Base-by-base conservation (phyloP, 1,284 basidiomycete genomes). In the Cryptococcus depauperatus region DNA sequence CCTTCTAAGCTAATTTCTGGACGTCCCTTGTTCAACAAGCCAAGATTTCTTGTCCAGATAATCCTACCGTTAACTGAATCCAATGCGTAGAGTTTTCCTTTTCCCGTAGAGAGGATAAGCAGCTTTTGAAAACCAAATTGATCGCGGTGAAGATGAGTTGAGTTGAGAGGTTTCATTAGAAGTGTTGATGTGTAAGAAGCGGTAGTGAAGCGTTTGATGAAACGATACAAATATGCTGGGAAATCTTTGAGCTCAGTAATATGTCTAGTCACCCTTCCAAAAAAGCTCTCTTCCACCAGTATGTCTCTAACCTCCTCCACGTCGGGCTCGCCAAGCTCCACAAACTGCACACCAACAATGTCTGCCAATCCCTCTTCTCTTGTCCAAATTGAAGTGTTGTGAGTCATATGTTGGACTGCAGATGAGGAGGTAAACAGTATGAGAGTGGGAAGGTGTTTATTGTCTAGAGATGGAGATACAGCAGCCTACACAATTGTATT, bases 61-160 rank as follows among this genome's bases (percentile, higher is more conserved):
- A 85, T 75, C 3, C 76, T 73, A 1, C 90, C 87, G 41, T 76
- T 84, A 18, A 79, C 78, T 4, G 83, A 84, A 61, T 95, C 88
- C 40, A 95, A 70, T 0, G 82, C 91, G 59, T 83, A 89, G 0
- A 92, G 58, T 62, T 88, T 89, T 16, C 89, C 88, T 27, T 77
- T 74, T 2, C 72, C 56, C 1, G 85, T 88, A 0, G 81, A 84
- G 3, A 76, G 77, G 2, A 95, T 77, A 40, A 92, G 77, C 32
- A 96, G 67, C 66, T 95, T 88, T 38, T 84, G 77, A 68, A 95
- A 88, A 0, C 89, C 91, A 62, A 93, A 95, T 1, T 81, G 72
- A 61, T 95, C 88, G 2, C 85, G 79, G 40, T 75, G 73, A 0
- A 83, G 72, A 18, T 50, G 43, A 13, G 51, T 55, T 11, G 61